These are phyloP conservation scores for Penicillium simplicissimum DNA, from an alignment of 495 filamentous ascomycete species.

Conservation along the genomic window DNA sequence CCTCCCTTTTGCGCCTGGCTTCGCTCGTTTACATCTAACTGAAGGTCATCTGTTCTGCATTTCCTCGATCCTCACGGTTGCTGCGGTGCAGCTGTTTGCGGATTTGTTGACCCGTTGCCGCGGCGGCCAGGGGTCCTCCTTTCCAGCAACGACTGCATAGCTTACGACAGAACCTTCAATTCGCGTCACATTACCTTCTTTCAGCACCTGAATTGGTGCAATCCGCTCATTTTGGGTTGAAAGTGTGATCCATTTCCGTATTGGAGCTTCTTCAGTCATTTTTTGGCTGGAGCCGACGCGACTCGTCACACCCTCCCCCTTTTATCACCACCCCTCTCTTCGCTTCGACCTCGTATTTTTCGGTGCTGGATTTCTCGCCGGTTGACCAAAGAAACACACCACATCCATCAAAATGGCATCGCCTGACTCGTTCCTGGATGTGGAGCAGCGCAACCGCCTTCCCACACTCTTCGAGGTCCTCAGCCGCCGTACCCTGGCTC, in stretches of 20 bases:
- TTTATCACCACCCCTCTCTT: constrained; percentile 20
- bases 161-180: constrained; percentile 13
- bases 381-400: constrained; percentile 5
- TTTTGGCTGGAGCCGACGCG: constrained; percentile 8
- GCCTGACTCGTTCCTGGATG: constrained; percentile 31
- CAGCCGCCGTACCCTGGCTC: constrained; percentile 83
- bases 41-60: constrained; percentile 9
- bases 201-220: constrained; percentile 4
- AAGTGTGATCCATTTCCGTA: constrained; percentile 8
- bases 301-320: constrained; percentile 24
- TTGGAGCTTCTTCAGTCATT: constrained; percentile 12
- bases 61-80: constrained; percentile 11
- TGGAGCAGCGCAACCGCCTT: constrained; percentile 71
- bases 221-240: constrained; percentile 10
- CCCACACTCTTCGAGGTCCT: constrained; percentile 95
- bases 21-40: constrained; percentile 18
- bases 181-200: constrained; percentile 16
- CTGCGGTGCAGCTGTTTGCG: constrained; percentile 14
- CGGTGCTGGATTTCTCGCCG: constrained; percentile 28
- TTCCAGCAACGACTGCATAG: constrained; percentile 14
- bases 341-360: constrained; percentile 14
- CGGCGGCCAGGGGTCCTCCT: constrained; percentile 11
- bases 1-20: constrained; percentile 20
- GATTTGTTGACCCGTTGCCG: constrained; percentile 5
- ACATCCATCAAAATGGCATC: constrained; percentile 34